A percentile compares a stretch with the other conserved stretches of the same genome.
Conservation (phyloP, 495 filamentous ascomycete genomes). For the Trypethelium eluteriae region DNA sequence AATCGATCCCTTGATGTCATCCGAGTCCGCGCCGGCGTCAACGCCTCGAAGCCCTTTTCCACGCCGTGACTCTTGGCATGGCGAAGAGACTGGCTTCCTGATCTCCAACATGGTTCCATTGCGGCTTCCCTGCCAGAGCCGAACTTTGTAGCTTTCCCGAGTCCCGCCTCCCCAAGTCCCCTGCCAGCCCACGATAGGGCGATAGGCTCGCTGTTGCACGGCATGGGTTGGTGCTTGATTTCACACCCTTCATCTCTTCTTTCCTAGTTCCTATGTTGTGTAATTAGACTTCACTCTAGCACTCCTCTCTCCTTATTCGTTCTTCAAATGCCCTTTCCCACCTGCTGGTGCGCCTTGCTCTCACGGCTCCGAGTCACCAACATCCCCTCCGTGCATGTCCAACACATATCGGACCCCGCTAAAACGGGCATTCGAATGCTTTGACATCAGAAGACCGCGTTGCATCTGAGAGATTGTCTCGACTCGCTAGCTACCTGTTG, state of each 20-base stretch:
- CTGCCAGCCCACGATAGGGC: neutral
- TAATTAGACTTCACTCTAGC: neutral
- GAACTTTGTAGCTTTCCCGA: neutral
- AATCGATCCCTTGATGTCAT: neutral
- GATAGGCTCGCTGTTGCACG: neutral
- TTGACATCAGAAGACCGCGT: neutral
- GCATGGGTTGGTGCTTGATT: slow-evolving; percentile 6
- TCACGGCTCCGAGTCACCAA: neutral
- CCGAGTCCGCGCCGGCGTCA: neutral
- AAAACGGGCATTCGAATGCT: neutral
- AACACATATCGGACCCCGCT: neutral
- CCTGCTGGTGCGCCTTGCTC: neutral
- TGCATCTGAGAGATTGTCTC: neutral
- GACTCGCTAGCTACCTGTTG: neutral
- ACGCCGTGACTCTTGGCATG: neutral
- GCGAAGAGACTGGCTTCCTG: neutral
- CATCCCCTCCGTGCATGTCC: neutral
- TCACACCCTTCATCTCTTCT: neutral
- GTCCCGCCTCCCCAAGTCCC: neutral
- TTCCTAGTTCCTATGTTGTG: neutral
- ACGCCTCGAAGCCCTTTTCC: neutral
- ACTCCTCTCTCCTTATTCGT: neutral
- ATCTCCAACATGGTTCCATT: neutral
- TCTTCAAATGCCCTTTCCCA: neutral
- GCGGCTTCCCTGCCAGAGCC: neutral